Evolutionary conservation across 257 asterid species (phyloP), one percentile per base, ranked within the genome.

Genomic region (Rehmannia glutinosa): DNA sequence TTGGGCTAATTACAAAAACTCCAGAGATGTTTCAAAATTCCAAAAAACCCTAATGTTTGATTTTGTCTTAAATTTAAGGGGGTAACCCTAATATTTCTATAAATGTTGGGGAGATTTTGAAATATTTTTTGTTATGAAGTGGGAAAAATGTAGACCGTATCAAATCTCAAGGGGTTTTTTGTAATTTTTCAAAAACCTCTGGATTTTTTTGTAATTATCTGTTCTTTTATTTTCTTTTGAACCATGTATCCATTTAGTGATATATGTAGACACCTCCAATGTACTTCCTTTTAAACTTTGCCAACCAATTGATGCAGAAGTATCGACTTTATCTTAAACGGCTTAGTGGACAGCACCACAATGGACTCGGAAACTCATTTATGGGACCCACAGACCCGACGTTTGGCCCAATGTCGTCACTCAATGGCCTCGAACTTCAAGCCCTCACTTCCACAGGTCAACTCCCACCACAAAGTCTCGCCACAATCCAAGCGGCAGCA

Each of bases 321-420:
- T 93, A 84, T 70, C 90, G 97, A 12, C 76, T 90, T 8, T 93
- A 86, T 69, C 95, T 93, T 7, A 79, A 87, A 82, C 82, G 93
- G 85, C 65, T 90, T 32, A 87, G 95, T 56, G 87, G 93, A 2
- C 87, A 80, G 19, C 87, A 83, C 65, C 90, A 73, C 53, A 82
- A 55, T 61, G 95, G 90, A 10, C 69, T 77, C 8, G 81, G 77
- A 35, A 87, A 58, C 78, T 77, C 94, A 12, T 84, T 83, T 68
- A 74, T 84, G 83, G 89, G 85, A 30, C 47, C 78, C 54, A 70
- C 79, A 3, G 95, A 91, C 16, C 62, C 81, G 32, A 11, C 80
- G 15, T 91, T 83, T 52, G 90, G 90, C 24, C 50, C 88, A 3
- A 73, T 86, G 15, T 60, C 90, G 28, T 63, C 93, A 0, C 77